These are phyloP conservation scores for Ocimum tenuiflorum DNA, from an alignment of 257 asterid species.

Conservation along the genomic window DNA sequence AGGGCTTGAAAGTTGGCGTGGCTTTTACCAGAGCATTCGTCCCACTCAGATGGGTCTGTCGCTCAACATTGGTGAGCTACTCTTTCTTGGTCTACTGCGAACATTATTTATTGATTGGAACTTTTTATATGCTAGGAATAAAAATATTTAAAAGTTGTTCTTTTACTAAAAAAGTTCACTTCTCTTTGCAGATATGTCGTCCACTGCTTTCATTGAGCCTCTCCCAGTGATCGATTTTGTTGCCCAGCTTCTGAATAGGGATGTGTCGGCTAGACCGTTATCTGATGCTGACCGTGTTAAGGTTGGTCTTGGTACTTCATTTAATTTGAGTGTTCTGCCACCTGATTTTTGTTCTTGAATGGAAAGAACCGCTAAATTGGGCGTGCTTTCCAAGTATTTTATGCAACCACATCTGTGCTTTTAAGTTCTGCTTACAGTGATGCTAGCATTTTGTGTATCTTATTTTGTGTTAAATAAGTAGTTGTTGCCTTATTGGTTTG, in stretches of 20 bases:
- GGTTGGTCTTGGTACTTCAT: conserved; percentile 29
- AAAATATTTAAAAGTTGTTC: background rate
- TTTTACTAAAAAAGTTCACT: background rate
- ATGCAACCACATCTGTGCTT: background rate
- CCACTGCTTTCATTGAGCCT: conserved; percentile 95
- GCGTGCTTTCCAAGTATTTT: background rate
- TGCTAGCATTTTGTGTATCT: background rate
- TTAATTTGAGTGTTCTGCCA: background rate
- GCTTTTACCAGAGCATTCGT: conserved; percentile 93
- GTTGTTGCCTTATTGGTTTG: background rate
- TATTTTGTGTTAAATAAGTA: background rate
- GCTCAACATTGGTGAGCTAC: conserved; percentile 64
- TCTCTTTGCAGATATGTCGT: conserved; percentile 74
- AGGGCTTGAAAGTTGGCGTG: conserved; percentile 97
- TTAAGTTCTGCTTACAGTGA: background rate
- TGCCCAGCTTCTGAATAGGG: conserved; percentile 73
- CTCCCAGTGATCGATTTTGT: conserved; percentile 86
- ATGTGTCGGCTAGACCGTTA: conserved; percentile 62
- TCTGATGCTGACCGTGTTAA: conserved; percentile 95
- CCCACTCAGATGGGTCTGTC: conserved; percentile 99
- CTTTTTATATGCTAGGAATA: background rate
- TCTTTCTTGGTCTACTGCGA: background rate
- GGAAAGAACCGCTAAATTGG: background rate
- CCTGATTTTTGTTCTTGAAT: background rate
- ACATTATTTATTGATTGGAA: background rate